A percentile compares a stretch with the other conserved stretches of the same genome.
These are phyloP conservation scores for Magnusiomyces ingens DNA, from an alignment of 1,139 yeast species.

Conservation along the genomic window DNA sequence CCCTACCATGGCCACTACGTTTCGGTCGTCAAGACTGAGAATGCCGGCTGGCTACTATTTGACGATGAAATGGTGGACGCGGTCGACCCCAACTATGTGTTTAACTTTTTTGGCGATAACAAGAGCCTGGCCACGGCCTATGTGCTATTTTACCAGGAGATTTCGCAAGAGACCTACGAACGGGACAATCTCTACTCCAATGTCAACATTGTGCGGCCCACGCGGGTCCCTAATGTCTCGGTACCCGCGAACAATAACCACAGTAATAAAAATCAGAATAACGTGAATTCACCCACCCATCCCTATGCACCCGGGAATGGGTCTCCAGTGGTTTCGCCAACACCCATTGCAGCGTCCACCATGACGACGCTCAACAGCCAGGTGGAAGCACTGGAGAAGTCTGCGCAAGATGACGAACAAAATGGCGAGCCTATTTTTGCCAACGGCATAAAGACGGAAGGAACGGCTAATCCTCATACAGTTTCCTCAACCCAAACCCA, in stretches of 20 bases:
- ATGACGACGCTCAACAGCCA: not conserved
- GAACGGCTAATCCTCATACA: not conserved
- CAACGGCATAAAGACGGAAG: not conserved
- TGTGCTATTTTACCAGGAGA: constrained; percentile 63
- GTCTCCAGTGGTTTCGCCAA: not conserved
- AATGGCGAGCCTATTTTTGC: not conserved
- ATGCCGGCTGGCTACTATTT: constrained; percentile 81
- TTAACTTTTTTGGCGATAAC: constrained; percentile 82
- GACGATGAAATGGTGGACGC: constrained; percentile 94
- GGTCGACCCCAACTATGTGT: constrained; percentile 76
- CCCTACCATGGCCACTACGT: constrained; percentile 98
- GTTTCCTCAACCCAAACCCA: too few species aligned
- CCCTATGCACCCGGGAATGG: too few species aligned
- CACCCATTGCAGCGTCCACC: not conserved
- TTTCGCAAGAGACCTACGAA: constrained; percentile 17
- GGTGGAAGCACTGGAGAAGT: not conserved
- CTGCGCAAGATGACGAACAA: not conserved
- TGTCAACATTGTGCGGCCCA: not conserved
- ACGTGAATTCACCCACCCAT: not conserved
- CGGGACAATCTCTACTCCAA: constrained; percentile 13
- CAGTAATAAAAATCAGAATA: not conserved
- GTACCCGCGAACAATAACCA: not conserved
- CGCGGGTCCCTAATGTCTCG: not conserved
- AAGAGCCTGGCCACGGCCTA: constrained; percentile 90
- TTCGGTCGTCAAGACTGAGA: constrained; percentile 70